Percentiles rank a stretch among this genome's conserved stretches.
These are phyloP conservation scores for Colletotrichum filicis DNA, from an alignment of 2,329 filamentous ascomycete genomes.

Conservation along the genomic window DNA sequence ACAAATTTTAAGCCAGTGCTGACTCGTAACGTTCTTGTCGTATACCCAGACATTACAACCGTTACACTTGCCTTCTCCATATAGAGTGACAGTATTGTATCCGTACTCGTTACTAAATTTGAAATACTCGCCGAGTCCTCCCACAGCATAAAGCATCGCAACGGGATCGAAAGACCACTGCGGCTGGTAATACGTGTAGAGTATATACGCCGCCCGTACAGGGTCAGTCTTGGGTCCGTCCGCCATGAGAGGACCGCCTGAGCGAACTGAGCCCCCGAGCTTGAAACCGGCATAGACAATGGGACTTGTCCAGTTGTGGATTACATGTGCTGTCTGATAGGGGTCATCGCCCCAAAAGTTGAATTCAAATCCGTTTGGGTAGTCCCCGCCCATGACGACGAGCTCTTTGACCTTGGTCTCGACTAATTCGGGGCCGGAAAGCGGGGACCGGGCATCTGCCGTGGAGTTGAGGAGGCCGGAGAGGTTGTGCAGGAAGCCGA, in stretches of 20 bases:
- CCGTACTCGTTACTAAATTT: slow-evolving; percentile 49
- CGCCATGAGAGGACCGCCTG: slow-evolving; percentile 49
- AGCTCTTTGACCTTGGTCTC: slow-evolving; percentile 57
- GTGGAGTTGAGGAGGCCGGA: slow-evolving; percentile 58
- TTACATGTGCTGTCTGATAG: slow-evolving; percentile 50
- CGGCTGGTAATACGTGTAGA: slow-evolving; percentile 48
- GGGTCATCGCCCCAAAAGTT: slow-evolving; percentile 59
- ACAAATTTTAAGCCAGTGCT: slow-evolving; percentile 53
- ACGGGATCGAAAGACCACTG: slow-evolving; percentile 55
- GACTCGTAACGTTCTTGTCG: slow-evolving; percentile 47
- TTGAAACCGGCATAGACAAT: slow-evolving; percentile 55
- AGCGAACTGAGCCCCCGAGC: slow-evolving; percentile 52
- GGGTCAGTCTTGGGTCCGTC: slow-evolving; percentile 47
- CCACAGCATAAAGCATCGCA: slow-evolving; percentile 51
- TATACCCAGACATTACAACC: slow-evolving; percentile 56
- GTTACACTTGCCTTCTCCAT: slow-evolving; percentile 36
- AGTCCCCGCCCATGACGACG: slow-evolving; percentile 63
- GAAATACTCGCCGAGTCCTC: slow-evolving; percentile 48
- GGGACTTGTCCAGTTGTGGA: slow-evolving; percentile 54
- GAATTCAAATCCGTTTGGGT: slow-evolving; percentile 57
- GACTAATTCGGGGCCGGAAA: slow-evolving; percentile 54
- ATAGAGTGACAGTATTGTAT: slow-evolving; percentile 49
- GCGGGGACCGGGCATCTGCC: slow-evolving; percentile 49
- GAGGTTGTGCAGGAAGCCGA: slow-evolving; percentile 59
- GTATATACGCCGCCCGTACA: slow-evolving; percentile 50